These are phyloP conservation scores for Trichoderma sp. DNA, from an alignment of 2,329 filamentous ascomycete genomes.

Conservation along the genomic window DNA sequence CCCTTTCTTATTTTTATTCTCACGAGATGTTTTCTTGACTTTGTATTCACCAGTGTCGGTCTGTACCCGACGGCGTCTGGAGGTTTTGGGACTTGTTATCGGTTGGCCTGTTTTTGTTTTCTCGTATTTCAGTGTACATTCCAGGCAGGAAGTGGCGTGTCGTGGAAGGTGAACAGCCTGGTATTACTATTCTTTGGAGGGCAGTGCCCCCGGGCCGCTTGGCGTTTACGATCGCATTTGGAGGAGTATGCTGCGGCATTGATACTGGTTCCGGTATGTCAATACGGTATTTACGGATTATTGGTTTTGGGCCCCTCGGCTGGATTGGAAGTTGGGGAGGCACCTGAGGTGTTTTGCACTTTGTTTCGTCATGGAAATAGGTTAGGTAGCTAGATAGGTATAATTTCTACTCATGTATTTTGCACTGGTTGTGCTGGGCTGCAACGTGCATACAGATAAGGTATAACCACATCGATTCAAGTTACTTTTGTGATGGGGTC, in stretches of 20 bases:
- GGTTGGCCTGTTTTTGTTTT: neutral
- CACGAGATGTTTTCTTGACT: conserved; percentile 11
- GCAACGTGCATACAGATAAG: neutral
- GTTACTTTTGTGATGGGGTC: neutral
- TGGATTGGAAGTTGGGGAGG: neutral
- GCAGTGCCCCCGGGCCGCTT: neutral
- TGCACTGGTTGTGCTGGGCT: neutral
- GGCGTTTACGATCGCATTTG: conserved; percentile 8
- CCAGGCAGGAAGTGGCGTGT: conserved; percentile 6
- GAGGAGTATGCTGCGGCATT: neutral
- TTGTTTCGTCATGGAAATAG: conserved; percentile 2
- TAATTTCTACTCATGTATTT: conserved; percentile 14
- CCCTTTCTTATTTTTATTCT: neutral
- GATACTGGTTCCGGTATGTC: neutral
- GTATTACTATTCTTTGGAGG: conserved; percentile 1
- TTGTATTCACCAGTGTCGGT: conserved; percentile 14
- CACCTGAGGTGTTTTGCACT: neutral
- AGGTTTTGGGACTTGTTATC: conserved; percentile 4
- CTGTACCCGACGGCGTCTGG: conserved; percentile 17
- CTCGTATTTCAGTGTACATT: neutral
- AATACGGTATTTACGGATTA: neutral
- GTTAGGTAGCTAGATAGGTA: conserved; percentile 11
- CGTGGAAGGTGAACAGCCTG: conserved; percentile 1
- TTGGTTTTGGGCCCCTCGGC: neutral
- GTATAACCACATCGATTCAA: neutral